These are phyloP conservation scores for Pythium insidiosum DNA, from an alignment of 352 stramenopile species.

Conservation along the genomic window DNA sequence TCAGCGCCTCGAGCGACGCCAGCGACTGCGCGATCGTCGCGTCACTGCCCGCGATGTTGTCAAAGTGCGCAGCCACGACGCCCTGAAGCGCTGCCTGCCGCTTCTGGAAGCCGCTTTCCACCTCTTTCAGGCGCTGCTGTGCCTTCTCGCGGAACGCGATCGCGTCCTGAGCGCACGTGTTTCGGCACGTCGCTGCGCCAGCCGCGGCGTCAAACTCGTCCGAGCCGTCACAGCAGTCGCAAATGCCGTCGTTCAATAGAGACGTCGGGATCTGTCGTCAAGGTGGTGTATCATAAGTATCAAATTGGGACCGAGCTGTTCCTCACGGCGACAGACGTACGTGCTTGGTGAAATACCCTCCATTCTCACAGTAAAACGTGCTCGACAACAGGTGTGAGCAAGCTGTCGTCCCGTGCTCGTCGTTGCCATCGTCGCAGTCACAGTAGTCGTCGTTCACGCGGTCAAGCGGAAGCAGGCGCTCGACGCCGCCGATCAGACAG, in stretches of 20 bases:
- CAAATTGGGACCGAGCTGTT: not conserved
- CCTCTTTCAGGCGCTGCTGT: constrained; percentile 23
- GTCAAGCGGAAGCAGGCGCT: constrained; percentile 19
- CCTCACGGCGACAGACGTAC: constrained; percentile 12
- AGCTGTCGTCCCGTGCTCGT: constrained; percentile 84
- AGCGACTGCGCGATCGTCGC: constrained; percentile 25
- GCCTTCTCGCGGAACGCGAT: constrained; percentile 25
- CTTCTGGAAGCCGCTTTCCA: constrained; percentile 40
- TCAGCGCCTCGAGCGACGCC: constrained; percentile 30
- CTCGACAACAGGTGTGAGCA: constrained; percentile 52
- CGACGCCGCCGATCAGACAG: constrained; percentile 27
- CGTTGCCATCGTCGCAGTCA: constrained; percentile 85
- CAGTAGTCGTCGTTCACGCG: constrained; percentile 92
- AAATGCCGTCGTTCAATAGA: constrained; percentile 91
- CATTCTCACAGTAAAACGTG: constrained; percentile 70
- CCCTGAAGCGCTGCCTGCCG: constrained; percentile 29
- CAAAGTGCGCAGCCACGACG: constrained; percentile 40
- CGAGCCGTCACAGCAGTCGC: constrained; percentile 96
- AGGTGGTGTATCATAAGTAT: not conserved
- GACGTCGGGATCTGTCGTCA: constrained; percentile 59
- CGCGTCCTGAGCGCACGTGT: constrained; percentile 42
- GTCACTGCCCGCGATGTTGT: constrained; percentile 17
- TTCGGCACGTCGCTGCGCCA: constrained; percentile 15
- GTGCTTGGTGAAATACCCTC: constrained; percentile 45
- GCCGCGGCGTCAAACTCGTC: constrained; percentile 65